A percentile compares a stretch with the other conserved stretches of the same genome.
phyloP scores from a whole-genome alignment of 1,284 basidiomycete species.

The Tausonia pullulans region DNA sequence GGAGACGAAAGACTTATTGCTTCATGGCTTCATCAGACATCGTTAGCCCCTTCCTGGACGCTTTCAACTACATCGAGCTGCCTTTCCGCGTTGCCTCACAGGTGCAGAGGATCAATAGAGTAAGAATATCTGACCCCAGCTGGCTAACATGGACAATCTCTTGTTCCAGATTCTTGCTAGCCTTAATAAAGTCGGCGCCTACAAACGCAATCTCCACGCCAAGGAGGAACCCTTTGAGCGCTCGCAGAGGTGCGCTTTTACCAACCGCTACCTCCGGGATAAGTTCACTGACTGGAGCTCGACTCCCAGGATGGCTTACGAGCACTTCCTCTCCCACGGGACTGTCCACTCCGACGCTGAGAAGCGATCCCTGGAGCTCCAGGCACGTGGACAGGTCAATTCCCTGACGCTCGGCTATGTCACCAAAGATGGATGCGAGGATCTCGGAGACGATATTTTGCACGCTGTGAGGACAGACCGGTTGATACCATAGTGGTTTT shows the following conservation, averaged over 20 bases:
- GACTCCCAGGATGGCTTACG: not conserved
- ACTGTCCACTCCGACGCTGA: not conserved
- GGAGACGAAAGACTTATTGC: too few relatives aligned
- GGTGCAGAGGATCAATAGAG: too few relatives aligned
- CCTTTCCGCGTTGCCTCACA: not conserved
- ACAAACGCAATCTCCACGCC: not conserved
- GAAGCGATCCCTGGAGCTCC: not conserved
- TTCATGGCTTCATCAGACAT: not conserved
- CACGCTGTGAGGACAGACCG: not conserved
- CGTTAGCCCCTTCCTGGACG: not conserved
- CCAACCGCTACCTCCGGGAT: not conserved
- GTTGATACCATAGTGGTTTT: too few relatives aligned
- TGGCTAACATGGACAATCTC: too few relatives aligned
- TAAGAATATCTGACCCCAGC: too few relatives aligned
- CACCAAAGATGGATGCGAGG: not conserved
- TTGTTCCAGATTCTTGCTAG: not conserved
- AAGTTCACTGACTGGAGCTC: not conserved
- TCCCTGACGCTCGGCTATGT: constrained; percentile 1
- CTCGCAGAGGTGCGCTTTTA: not conserved
- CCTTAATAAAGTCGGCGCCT: not conserved
- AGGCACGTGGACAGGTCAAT: not conserved
- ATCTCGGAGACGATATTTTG: not conserved
- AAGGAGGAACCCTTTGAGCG: not conserved
- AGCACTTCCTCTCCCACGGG: not conserved
- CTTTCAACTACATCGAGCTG: not conserved